Base-by-base conservation (phyloP, 768 basidiomycete species). In the Mycena vitilis region DNA sequence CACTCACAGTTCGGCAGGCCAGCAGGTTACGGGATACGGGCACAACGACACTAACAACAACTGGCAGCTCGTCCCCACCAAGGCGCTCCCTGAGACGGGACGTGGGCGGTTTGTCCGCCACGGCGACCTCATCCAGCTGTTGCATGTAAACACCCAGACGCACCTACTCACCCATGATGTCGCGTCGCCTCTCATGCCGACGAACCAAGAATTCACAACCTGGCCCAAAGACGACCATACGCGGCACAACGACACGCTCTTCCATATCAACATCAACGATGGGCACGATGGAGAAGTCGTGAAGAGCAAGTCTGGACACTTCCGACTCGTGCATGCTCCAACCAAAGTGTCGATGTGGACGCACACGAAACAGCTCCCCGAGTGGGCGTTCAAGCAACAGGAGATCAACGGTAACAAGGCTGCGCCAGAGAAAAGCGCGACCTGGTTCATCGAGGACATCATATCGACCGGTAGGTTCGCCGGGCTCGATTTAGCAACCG, bases 401-500 rank as follows among this genome's bases (percentile, higher is more conserved):
- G 98, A 99, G 77, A 88, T 99, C 70, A 99, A 99, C 74, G 98
- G 98, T 0, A 96, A 98, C 81, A 99, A 98, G 84, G 96, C 93
- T 66, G 83, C 92, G 6, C 78, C 83, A 10, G 98, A 98, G 63
- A 91, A 89, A 76, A 88, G 88, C 16, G 92, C 94, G 2, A 89
- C 89, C 18, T 99, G 98, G 98, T 95, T 87, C 78, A 90, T 93
- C 18, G 91, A 99, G 69, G 88, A 93, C 34, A 90, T 99, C 65
- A 78, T 97, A 15, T 80, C 83, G 42, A 91, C 89, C 70, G 91
- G 95, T 95, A 71, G 77, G 92, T 80, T 60, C 16, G 2, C 2
- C 30, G 2, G 49, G 30, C 30, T 48, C 6, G n/a, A 20, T 16
- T 38, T 13, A 60, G n/a, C 1, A 7, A 60, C 59, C 70, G 4